Evolutionary conservation across 345 rosid species (phyloP).

Genomic region (Moringa oleifera): DNA sequence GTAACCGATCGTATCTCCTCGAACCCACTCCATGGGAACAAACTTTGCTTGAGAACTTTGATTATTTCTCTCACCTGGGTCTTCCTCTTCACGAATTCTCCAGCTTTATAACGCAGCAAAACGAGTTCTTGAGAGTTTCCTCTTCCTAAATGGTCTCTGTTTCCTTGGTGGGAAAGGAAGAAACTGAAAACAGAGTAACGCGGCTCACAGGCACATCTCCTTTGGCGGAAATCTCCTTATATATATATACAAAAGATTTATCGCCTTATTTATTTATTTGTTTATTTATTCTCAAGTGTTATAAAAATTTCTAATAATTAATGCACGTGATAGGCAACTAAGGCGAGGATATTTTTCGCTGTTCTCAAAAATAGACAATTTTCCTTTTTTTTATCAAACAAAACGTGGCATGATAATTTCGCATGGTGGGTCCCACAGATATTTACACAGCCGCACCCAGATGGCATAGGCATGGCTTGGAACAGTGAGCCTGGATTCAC

Average conservation of each 20-base stretch:
- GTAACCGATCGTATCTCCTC: conserved; percentile 59
- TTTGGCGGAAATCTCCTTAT: conserved; percentile 14
- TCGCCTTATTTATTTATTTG: conserved; percentile 1
- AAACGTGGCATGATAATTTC: conserved; percentile 16
- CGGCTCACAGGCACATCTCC: conserved; percentile 11
- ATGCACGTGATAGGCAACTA: conserved; percentile 51
- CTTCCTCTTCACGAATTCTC: too few relatives aligned
- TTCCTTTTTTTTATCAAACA: conserved; percentile 9
- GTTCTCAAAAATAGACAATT: conserved; percentile 1
- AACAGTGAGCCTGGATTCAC: too few relatives aligned
- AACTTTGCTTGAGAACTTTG: neutral
- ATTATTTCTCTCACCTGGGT: too few relatives aligned
- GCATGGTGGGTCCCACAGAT: too few relatives aligned
- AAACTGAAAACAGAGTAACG: conserved; percentile 9
- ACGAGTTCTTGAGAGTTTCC: neutral
- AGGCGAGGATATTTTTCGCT: conserved; percentile 17
- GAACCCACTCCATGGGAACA: conserved; percentile 52
- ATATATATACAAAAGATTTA: conserved; percentile 13
- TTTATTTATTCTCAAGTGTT: neutral
- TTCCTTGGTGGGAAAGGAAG: neutral
- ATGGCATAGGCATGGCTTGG: too few relatives aligned
- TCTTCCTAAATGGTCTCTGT: neutral
- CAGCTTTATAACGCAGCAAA: neutral
- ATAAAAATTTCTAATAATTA: conserved; percentile 13
- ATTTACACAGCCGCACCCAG: too few relatives aligned